A percentile compares a stretch with the other conserved stretches of the same genome.
phyloP scores from a whole-genome alignment of 345 rosid genomes.

The Brassica juncea region DNA sequence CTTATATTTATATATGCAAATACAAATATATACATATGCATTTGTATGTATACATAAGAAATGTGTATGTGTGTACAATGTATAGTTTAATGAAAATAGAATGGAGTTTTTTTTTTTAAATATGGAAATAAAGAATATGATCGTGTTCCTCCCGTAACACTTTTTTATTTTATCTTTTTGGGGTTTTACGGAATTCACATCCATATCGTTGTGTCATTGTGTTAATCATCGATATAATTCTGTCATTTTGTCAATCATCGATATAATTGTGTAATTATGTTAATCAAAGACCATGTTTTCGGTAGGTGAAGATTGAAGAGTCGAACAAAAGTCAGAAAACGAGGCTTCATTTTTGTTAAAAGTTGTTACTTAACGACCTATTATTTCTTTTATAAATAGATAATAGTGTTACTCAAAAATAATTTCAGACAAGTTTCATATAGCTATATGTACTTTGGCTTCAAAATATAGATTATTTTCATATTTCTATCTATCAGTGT shows the following conservation, averaged over 20 bases:
- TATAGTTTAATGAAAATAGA: neutral
- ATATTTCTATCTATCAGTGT: too few species aligned
- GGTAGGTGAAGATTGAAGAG: neutral
- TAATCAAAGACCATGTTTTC: neutral
- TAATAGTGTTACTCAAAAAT: neutral
- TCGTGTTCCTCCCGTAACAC: constrained; percentile 30
- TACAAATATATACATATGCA: neutral
- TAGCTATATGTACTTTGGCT: neutral
- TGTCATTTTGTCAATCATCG: neutral
- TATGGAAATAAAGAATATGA: constrained; percentile 32
- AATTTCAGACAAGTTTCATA: neutral
- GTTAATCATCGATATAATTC: neutral
- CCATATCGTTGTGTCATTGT: neutral
- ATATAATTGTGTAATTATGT: neutral
- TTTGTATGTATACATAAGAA: neutral
- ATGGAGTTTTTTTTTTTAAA: constrained; percentile 23
- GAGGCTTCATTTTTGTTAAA: neutral
- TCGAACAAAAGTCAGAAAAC: neutral
- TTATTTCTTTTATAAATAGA: neutral
- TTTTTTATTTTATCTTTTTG: neutral
- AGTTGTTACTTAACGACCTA: neutral
- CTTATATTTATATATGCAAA: neutral
- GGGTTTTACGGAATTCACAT: neutral
- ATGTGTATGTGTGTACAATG: constrained; percentile 4
- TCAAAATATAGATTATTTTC: neutral